Conservation (phyloP, 345 rosid genomes). For the Capsella bursapastoris region DNA sequence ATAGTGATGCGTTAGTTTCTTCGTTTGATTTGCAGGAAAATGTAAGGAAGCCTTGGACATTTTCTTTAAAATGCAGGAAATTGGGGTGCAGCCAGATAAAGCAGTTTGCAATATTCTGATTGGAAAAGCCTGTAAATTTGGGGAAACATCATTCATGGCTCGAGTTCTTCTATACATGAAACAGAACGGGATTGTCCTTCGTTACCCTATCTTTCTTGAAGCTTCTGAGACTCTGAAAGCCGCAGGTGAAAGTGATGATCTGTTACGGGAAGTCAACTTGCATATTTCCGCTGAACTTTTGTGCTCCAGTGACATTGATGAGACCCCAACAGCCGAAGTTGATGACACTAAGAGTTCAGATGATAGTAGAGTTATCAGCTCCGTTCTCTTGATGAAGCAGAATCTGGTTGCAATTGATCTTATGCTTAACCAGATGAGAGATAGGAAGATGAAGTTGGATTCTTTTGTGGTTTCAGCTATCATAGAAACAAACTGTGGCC, state of each 20-base stretch:
- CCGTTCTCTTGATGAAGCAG: conserved; percentile 64
- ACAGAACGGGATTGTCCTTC: conserved; percentile 59
- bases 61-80: conserved; percentile 80
- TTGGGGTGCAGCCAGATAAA: conserved; percentile 82
- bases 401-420: conserved; percentile 64
- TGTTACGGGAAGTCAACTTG: conserved; percentile 70
- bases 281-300: conserved; percentile 55
- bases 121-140: conserved; percentile 64
- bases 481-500: conserved; percentile 52
- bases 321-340: conserved; percentile 36
- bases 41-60: conserved; percentile 68
- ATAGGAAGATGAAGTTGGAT: conserved; percentile 51
- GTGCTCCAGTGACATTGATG: conserved; percentile 30
- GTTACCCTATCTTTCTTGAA: conserved; percentile 64
- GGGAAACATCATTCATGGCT: conserved; percentile 52
- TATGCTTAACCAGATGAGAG: conserved; percentile 52
- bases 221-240: conserved; percentile 59
- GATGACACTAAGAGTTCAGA: conserved; percentile 30
- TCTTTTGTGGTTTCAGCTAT: conserved; percentile 55
- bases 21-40: conserved; percentile 58
- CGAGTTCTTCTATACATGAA: conserved; percentile 70
- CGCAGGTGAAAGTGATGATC: conserved; percentile 55
- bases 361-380: conserved; percentile 52
- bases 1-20: conserved; percentile 21
- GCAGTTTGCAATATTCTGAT: conserved; percentile 88